These are phyloP conservation scores for Aurifilum marmelostoma DNA, from an alignment of 2,329 filamentous ascomycete genomes.

Conservation along the genomic window DNA sequence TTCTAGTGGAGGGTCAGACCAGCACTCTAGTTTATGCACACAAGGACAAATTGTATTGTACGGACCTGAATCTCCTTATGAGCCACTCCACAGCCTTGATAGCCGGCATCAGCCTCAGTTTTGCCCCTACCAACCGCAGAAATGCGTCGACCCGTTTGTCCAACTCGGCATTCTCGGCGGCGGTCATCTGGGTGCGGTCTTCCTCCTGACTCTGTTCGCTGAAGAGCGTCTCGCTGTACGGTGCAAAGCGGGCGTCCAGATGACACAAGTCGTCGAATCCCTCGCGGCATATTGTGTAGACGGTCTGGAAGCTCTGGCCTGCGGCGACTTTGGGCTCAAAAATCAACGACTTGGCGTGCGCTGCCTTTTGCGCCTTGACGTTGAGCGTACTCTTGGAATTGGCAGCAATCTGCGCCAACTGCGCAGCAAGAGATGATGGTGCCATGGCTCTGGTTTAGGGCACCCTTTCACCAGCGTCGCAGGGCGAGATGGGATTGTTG, in stretches of 20 bases:
- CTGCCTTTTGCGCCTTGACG: constrained; percentile 87
- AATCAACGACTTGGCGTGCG: constrained; percentile 92
- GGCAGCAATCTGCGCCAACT: constrained; percentile 89
- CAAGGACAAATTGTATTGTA: constrained; percentile 21
- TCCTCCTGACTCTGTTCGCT: constrained; percentile 90
- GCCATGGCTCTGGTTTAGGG: constrained; percentile 21
- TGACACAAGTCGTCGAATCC: constrained; percentile 91
- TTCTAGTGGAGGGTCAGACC: constrained; percentile 51
- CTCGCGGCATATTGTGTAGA: constrained; percentile 84
- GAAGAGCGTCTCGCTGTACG: constrained; percentile 81
- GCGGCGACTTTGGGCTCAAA: constrained; percentile 86
- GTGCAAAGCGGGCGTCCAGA: constrained; percentile 77
- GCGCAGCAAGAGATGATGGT: constrained; percentile 76
- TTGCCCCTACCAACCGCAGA: constrained; percentile 75
- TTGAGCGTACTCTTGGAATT: constrained; percentile 90
- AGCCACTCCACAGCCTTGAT: constrained; percentile 96
- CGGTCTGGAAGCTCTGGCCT: constrained; percentile 84
- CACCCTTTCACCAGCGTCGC: constrained; percentile 21
- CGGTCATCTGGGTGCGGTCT: constrained; percentile 83
- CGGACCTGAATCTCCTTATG: constrained; percentile 81
- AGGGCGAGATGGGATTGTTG: constrained; percentile 3
- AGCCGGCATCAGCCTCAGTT: constrained; percentile 81
- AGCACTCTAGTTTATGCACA: constrained; percentile 2
- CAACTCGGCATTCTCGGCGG: constrained; percentile 79
- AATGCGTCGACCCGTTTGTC: constrained; percentile 80